Evolutionary conservation across 139 green algal genomes (phyloP), one percentile per base, ranked within the genome.

Genomic region (Picochlorum sp.): DNA sequence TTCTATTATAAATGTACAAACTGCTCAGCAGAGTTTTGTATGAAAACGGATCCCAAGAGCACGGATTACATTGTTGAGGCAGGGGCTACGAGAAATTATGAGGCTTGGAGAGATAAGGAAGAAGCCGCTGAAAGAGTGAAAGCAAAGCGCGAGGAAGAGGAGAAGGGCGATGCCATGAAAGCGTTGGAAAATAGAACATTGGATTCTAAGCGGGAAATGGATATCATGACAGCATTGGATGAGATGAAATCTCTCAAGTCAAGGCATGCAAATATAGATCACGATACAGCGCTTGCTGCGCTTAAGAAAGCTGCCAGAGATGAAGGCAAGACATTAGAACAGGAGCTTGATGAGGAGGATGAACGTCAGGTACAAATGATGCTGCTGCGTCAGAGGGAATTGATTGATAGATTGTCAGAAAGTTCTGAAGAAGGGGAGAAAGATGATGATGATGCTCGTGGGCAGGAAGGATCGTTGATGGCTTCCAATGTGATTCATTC

Each of bases 1-100:
- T 99, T 99, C 78, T 98, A 96, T 73, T 95, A 92, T 59, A 85
- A 89, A 24, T 99, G 94, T 67, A 89, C 80, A 3, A 83, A 82
- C 24, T 99, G 94, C 63, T 83, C 83, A 3, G 87, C 88, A 3
- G 93, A 98, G 79, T 86, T 98, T 57, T 89, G 81, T 60, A 95
- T 98, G 80, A 97, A 97, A 74, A 99, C 93, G 1, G 93, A 98
- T 67, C 94, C 94, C 8, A 80, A 96, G 74, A 97, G 85, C 67
- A 80, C 66, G 44, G 92, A 98, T 76, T 99, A 99, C 74, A 70
- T 84, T 6, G 69, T 97, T 65, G 94, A 99, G 68, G 59, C 81
- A 10, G 94, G 94, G n/a, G 93, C 90, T 4, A 88, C 74, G 0
- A 72, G 93, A 30, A 98, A 97, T 78, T 96, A 94, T 66, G 93